phyloP scores from a whole-genome alignment of 2,329 filamentous ascomycete genomes.

The Fusarium sp. region DNA sequence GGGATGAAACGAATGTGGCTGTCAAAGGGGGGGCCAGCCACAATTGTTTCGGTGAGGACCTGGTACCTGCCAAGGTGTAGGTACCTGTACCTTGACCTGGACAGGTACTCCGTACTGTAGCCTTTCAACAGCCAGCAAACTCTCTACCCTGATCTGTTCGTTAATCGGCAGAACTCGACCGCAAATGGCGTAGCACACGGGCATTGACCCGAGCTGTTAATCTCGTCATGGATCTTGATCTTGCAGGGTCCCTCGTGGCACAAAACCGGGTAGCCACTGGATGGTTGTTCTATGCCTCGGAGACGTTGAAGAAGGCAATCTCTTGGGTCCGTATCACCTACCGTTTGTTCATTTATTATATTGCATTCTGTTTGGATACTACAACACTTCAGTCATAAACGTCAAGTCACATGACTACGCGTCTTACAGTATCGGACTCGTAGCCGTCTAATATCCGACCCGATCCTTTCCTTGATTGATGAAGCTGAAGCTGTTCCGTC shows the following conservation, averaged over 20 bases:
- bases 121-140: neutral
- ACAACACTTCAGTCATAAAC: neutral
- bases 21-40: neutral
- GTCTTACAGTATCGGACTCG: neutral
- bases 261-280: neutral
- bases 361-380: neutral
- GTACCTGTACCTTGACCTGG: neutral
- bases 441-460: neutral
- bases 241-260: neutral
- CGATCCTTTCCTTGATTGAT: constrained; percentile 15
- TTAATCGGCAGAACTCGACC: neutral
- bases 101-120: neutral
- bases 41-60: neutral
- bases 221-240: neutral
- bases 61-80: neutral
- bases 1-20: neutral
- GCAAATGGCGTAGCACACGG: neutral
- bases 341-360: neutral
- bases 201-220: neutral
- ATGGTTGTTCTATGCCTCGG: neutral
- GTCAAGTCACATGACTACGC: constrained; percentile 22
- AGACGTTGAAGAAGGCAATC: neutral
- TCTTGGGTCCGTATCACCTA: neutral
- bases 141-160: neutral
- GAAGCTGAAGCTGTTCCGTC: constrained; percentile 6